Conservation (phyloP, 1,284 basidiomycete genomes). For the Singerocomus rubriflavus region DNA sequence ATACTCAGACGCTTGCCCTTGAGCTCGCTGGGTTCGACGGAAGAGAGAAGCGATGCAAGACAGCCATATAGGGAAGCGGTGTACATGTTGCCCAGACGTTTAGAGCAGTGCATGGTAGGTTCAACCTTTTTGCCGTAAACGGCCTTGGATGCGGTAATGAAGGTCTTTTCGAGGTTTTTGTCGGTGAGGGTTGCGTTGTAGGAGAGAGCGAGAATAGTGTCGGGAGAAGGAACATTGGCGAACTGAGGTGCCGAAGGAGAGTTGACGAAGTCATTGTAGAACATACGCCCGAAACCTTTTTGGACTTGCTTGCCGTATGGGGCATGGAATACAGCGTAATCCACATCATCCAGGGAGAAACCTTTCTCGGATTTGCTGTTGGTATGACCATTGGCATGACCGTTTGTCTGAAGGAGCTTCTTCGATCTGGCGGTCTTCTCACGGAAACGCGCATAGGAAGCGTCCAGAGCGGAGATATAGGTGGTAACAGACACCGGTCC, state of each 20-base stretch:
- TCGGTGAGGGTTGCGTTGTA: conserved; percentile 80
- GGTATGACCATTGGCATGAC: too few relatives aligned
- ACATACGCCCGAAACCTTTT: conserved; percentile 92
- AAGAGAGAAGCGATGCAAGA: conserved; percentile 78
- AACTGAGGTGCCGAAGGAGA: conserved; percentile 75
- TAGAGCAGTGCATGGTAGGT: conserved; percentile 79
- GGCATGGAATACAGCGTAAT: conserved; percentile 91
- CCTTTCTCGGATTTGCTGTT: conserved; percentile 32
- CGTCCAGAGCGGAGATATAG: conserved; percentile 93
- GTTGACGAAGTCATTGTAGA: conserved; percentile 90
- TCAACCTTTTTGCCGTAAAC: conserved; percentile 72
- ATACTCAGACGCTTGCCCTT: conserved; percentile 82
- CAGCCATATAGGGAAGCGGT: conserved; percentile 96
- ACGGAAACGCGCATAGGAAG: conserved; percentile 84
- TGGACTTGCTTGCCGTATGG: conserved; percentile 99
- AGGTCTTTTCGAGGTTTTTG: conserved; percentile 95
- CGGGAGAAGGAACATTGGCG: conserved; percentile 68
- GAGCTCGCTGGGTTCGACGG: conserved; percentile 63
- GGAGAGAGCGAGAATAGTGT: conserved; percentile 63
- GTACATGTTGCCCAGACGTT: conserved; percentile 97
- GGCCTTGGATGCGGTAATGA: conserved; percentile 71
- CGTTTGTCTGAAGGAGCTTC: conserved; percentile 37
- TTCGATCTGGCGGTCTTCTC: conserved; percentile 76
- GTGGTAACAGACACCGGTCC: conserved; percentile 95
- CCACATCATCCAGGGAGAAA: conserved; percentile 78